Conservation (phyloP, 2,329 filamentous ascomycete genomes). For the Metarhizium sp. region DNA sequence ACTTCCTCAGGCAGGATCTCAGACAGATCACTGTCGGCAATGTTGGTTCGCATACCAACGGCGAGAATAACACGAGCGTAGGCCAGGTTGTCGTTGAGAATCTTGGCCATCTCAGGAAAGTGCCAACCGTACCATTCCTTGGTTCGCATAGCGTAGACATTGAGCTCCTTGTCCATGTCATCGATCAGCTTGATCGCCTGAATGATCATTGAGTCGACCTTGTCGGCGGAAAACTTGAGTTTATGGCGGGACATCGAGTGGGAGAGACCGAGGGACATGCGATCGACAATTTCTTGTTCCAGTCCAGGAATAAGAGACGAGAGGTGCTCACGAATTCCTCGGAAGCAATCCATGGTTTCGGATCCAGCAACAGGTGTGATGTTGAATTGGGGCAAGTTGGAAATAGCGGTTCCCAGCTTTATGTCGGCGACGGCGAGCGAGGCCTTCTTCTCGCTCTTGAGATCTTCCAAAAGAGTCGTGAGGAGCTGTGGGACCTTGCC, state of each 20-base stretch:
- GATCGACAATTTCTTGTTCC: conserved; percentile 74
- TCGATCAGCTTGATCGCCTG: conserved; percentile 91
- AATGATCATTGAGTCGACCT: conserved; percentile 99
- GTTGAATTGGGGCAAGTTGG: conserved; percentile 80
- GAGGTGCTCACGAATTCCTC: conserved; percentile 85
- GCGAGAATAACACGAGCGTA: conserved; percentile 82
- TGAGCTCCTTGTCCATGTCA: conserved; percentile 96
- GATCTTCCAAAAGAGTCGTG: conserved; percentile 68
- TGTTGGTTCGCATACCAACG: conserved; percentile 82
- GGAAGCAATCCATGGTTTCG: conserved; percentile 69
- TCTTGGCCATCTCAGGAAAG: conserved; percentile 96
- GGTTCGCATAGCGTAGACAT: conserved; percentile 97
- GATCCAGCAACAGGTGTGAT: conserved; percentile 66
- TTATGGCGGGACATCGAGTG: conserved; percentile 96
- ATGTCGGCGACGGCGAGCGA: conserved; percentile 90
- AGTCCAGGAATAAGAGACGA: conserved; percentile 86
- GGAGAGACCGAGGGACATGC: conserved; percentile 91
- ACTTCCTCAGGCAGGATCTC: conserved; percentile 94
- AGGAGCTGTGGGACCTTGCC: conserved; percentile 91
- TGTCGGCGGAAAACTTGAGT: conserved; percentile 96
- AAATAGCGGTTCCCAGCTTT: conserved; percentile 85
- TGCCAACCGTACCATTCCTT: conserved; percentile 99
- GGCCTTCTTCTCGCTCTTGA: conserved; percentile 97
- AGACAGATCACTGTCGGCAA: conserved; percentile 66
- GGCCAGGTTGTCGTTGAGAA: conserved; percentile 92